Evolutionary conservation across 78 protist genomes (phyloP).

Genomic region (Monosiga brevicollis): DNA sequence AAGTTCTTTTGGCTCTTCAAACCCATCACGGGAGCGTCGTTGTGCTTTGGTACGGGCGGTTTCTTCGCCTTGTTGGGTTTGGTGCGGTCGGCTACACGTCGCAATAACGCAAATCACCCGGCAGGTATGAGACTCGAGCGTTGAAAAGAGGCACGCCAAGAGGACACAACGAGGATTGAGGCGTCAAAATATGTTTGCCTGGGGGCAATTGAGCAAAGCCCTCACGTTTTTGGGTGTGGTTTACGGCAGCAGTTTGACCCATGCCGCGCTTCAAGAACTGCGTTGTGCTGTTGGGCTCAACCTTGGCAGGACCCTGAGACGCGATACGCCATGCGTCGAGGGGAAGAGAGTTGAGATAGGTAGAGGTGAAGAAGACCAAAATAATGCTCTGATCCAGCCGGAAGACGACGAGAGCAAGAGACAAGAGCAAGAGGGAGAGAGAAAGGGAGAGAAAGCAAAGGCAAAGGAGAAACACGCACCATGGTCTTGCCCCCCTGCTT

Average conservation of each 20-base stretch:
- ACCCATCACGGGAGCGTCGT: background rate
- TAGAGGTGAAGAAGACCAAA: background rate
- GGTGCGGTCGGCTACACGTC: background rate
- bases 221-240: too few species aligned
- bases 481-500: background rate
- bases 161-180: too few species aligned
- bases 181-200: too few species aligned
- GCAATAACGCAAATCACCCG: too few species aligned
- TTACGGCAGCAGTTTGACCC: background rate
- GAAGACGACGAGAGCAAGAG: background rate
- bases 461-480: background rate
- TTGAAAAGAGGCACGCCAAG: too few species aligned
- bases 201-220: too few species aligned
- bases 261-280: background rate
- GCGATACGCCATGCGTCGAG: too few species aligned
- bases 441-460: background rate
- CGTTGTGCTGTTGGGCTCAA: background rate
- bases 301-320: background rate
- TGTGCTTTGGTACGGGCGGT: background rate
- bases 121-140: too few species aligned
- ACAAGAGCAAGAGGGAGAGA: background rate
- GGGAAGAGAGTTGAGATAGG: too few species aligned
- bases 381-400: background rate
- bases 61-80: background rate
- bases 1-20: background rate